Conservation (phyloP, 1,284 basidiomycete genomes). For the Pterulicium gracile region DNA sequence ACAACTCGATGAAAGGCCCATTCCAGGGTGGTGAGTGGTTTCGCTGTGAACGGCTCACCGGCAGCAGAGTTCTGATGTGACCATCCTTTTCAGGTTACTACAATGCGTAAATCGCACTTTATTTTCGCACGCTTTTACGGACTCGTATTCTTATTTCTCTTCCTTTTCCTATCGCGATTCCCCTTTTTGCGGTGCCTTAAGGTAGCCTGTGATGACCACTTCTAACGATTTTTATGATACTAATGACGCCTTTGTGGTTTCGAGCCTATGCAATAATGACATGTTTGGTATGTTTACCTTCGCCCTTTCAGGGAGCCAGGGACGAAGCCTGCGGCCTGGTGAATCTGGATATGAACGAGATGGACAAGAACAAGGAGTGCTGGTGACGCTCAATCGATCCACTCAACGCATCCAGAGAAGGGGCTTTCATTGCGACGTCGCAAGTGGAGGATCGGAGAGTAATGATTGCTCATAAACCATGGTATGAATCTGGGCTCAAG, state of each 20-base stretch:
- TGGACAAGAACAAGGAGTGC: no score
- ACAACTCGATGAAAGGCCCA: slow-evolving; percentile 51
- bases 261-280: not conserved
- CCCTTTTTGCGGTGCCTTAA: not conserved
- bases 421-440: no score
- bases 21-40: slow-evolving; percentile 42
- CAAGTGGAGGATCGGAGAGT: no score
- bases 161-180: not conserved
- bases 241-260: not conserved
- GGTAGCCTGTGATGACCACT: not conserved
- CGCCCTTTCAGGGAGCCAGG: no score
- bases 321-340: no score
- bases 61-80: not conserved
- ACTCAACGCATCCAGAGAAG: no score
- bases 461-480: no score
- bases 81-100: not conserved
- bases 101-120: not conserved
- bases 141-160: not conserved
- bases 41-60: not conserved
- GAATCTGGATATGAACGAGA: no score
- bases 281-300: not conserved
- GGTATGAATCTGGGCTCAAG: no score
- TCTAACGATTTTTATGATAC: slow-evolving; percentile 1
- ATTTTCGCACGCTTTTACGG: not conserved
- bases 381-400: no score